These are phyloP conservation scores for Dothidotthia symphoricarpi DNA, from an alignment of 2,329 filamentous ascomycete species.

Conservation along the genomic window DNA sequence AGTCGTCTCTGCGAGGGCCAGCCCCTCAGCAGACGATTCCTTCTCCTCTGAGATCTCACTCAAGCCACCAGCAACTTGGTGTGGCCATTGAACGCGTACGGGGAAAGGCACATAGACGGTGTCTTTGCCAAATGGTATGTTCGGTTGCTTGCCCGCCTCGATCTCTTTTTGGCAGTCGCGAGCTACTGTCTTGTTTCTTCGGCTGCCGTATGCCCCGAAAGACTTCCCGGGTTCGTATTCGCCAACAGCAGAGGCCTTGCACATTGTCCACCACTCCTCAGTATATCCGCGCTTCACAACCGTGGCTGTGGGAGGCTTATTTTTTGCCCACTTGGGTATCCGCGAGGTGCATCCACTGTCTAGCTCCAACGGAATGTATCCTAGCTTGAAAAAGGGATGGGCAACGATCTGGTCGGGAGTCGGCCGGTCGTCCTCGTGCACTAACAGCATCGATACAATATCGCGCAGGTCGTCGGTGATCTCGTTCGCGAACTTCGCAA, in stretches of 20 bases:
- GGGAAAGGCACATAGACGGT: conserved; percentile 51
- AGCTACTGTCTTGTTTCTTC: conserved; percentile 50
- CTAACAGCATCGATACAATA: conserved; percentile 71
- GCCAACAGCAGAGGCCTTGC: conserved; percentile 52
- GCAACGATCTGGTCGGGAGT: conserved; percentile 75
- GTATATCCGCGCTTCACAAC: conserved; percentile 49
- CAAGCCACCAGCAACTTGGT: conserved; percentile 31
- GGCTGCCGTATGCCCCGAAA: conserved; percentile 49
- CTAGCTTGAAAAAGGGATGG: conserved; percentile 74
- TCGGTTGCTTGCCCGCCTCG: conserved; percentile 48
- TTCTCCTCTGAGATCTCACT: conserved; percentile 44
- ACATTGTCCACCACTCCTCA: conserved; percentile 52
- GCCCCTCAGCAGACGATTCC: conserved; percentile 41
- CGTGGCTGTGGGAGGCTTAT: conserved; percentile 44
- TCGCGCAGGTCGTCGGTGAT: conserved; percentile 76
- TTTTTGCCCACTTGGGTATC: conserved; percentile 50
- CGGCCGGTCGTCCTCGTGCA: conserved; percentile 72
- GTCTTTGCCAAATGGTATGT: conserved; percentile 50
- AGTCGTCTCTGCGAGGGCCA: conserved; percentile 46
- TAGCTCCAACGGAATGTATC: conserved; percentile 64
- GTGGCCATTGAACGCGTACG: conserved; percentile 40
- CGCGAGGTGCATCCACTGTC: conserved; percentile 47
- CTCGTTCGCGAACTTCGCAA: conserved; percentile 64
- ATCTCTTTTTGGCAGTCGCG: conserved; percentile 52
- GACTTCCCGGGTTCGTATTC: conserved; percentile 48